phyloP scores from a whole-genome alignment of 2,329 filamentous ascomycete genomes.

The Fusarium newnesense region DNA sequence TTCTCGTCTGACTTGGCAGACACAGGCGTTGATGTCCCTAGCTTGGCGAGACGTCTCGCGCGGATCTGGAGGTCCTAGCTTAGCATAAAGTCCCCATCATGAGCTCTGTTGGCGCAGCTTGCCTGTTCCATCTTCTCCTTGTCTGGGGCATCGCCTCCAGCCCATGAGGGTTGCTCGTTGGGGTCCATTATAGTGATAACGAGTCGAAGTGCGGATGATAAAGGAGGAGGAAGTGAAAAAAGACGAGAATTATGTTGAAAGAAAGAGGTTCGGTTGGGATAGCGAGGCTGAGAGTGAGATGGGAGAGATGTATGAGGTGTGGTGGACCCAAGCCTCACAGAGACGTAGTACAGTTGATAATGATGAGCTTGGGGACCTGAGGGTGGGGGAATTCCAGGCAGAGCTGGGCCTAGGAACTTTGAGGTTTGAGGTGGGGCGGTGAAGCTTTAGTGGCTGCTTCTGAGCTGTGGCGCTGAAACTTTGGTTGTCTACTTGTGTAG shows the following conservation, averaged over 20 bases:
- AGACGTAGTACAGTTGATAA: slow-evolving; percentile 14
- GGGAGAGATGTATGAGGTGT: slow-evolving; percentile 28
- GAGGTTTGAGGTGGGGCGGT: slow-evolving; percentile 37
- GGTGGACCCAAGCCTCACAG: slow-evolving; percentile 34
- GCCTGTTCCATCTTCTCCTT: slow-evolving; percentile 69
- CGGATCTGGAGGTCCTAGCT: slow-evolving; percentile 53
- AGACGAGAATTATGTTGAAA: slow-evolving; percentile 2
- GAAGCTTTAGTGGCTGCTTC: slow-evolving; percentile 38
- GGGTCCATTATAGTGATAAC: slow-evolving; percentile 54
- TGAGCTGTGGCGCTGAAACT: slow-evolving; percentile 33
- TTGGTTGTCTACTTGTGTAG: slow-evolving; percentile 3
- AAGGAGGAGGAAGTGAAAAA: neutral
- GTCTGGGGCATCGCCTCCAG: slow-evolving; percentile 63
- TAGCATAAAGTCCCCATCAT: slow-evolving; percentile 26
- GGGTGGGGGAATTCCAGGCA: slow-evolving; percentile 31
- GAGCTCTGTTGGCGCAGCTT: slow-evolving; percentile 36
- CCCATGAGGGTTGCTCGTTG: slow-evolving; percentile 54
- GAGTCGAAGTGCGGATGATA: neutral
- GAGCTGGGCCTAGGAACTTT: neutral
- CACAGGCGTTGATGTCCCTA: slow-evolving; percentile 51
- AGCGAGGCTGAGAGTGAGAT: slow-evolving; percentile 32
- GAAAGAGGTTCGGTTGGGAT: slow-evolving; percentile 8
- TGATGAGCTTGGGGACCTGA: slow-evolving; percentile 30
- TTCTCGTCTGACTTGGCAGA: slow-evolving; percentile 49
- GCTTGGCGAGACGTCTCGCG: slow-evolving; percentile 60